phyloP scores from a whole-genome alignment of 2,329 filamentous ascomycete species.

The Juglanconis sp. region DNA sequence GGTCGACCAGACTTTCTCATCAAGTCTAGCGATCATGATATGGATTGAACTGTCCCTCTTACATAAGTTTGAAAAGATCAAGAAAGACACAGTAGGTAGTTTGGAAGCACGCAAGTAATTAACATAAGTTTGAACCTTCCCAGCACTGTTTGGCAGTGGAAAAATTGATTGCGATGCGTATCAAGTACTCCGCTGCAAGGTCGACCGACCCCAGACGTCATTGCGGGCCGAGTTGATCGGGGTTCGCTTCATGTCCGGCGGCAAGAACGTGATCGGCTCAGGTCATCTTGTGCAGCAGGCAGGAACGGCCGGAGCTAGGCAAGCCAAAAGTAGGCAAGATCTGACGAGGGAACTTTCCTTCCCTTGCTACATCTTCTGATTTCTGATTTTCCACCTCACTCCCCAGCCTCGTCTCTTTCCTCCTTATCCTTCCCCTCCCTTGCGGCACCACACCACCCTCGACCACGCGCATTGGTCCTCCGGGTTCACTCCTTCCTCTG shows the following conservation, averaged over 20 bases:
- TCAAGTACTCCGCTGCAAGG: not conserved
- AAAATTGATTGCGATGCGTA: no score
- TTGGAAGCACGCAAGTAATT: no score
- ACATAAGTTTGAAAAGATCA: no score
- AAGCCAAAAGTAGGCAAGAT: no score
- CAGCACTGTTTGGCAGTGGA: no score
- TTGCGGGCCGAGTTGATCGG: not conserved
- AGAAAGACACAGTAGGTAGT: no score
- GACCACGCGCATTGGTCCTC: not conserved
- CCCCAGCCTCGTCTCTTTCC: not conserved
- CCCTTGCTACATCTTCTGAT: not conserved
- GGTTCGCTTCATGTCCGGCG: not conserved
- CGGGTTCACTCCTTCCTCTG: not conserved
- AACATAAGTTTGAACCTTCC: no score
- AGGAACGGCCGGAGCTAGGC: no score
- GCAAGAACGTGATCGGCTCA: not conserved
- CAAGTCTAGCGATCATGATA: not conserved
- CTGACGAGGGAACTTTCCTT: no score
- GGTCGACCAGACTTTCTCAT: not conserved
- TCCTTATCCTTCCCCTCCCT: not conserved
- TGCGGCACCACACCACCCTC: not conserved
- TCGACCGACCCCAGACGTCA: not conserved
- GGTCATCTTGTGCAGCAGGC: not conserved
- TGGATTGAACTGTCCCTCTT: not conserved
- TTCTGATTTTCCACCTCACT: not conserved